Percentiles rank a stretch among this genome's conserved stretches.
Conservation (phyloP, 108 stramenopile genomes). For the Mediolabrus comicus region DNA sequence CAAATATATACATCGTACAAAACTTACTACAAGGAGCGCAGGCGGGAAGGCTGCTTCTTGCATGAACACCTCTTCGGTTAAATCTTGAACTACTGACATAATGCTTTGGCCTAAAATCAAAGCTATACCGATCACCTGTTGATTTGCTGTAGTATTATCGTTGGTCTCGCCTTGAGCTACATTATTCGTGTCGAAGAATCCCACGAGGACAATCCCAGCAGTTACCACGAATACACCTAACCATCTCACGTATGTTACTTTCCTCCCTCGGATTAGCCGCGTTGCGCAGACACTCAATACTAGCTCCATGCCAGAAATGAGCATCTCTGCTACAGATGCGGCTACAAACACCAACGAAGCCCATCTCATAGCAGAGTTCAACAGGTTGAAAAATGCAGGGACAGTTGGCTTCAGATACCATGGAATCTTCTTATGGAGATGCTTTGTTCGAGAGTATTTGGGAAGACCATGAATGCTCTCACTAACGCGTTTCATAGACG, state of each 20-base stretch:
- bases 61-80: conserved; percentile 55
- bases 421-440: conserved; percentile 7
- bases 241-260: conserved; percentile 33
- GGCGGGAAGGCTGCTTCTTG: conserved; percentile 50
- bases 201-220: conserved; percentile 34
- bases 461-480: background rate
- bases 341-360: conserved; percentile 43
- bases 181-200: background rate
- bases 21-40: conserved; percentile 31
- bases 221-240: conserved; percentile 28
- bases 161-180: background rate
- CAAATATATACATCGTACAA: too few species aligned
- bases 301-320: conserved; percentile 50
- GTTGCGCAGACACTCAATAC: conserved; percentile 39
- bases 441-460: background rate
- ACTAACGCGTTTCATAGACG: background rate
- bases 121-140: conserved; percentile 31
- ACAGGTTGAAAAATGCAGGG: conserved; percentile 33
- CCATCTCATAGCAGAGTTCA: conserved; percentile 11
- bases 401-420: conserved; percentile 23
- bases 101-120: conserved; percentile 39
- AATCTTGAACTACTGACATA: conserved; percentile 44
- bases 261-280: conserved; percentile 25
- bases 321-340: conserved; percentile 54
- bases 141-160: background rate